Percentiles rank a stretch among this genome's conserved stretches.
These are phyloP conservation scores for Aspergillus neoniger DNA, from an alignment of 2,329 filamentous ascomycete species.

Conservation along the genomic window DNA sequence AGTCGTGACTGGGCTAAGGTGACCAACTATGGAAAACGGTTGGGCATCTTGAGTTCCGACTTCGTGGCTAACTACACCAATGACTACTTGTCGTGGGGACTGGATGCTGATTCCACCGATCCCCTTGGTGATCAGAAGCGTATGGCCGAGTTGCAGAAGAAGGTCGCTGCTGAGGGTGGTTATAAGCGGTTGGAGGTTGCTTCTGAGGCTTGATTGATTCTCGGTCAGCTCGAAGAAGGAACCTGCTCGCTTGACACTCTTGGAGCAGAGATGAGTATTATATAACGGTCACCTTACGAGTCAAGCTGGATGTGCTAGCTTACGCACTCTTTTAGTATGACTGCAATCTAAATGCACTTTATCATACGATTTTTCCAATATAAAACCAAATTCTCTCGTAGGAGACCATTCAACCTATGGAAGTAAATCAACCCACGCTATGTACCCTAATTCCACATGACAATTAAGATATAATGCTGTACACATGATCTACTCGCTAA, in stretches of 20 bases:
- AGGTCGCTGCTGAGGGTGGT: slow-evolving; percentile 65
- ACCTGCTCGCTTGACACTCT: neutral
- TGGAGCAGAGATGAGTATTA: too few relatives aligned
- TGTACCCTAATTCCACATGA: neutral
- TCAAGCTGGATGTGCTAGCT: neutral
- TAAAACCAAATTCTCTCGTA: too few relatives aligned
- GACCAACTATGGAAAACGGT: slow-evolving; percentile 72
- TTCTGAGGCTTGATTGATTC: slow-evolving; percentile 25
- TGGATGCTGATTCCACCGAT: slow-evolving; percentile 66
- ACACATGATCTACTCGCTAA: neutral
- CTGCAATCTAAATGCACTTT: neutral
- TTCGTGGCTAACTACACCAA: slow-evolving; percentile 78
- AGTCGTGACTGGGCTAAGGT: slow-evolving; percentile 75
- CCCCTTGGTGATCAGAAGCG: slow-evolving; percentile 73
- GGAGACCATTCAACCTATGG: too few relatives aligned
- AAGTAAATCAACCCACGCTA: neutral
- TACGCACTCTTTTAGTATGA: neutral
- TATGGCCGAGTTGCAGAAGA: slow-evolving; percentile 69
- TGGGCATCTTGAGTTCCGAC: slow-evolving; percentile 63
- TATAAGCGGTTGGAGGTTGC: slow-evolving; percentile 46
- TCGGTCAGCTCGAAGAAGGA: neutral
- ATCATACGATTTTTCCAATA: neutral
- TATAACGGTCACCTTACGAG: neutral
- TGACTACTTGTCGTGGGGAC: slow-evolving; percentile 65
- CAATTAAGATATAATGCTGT: neutral